Conservation (phyloP, 805 yeast species). For the Wickerhamiella bombiphila region DNA sequence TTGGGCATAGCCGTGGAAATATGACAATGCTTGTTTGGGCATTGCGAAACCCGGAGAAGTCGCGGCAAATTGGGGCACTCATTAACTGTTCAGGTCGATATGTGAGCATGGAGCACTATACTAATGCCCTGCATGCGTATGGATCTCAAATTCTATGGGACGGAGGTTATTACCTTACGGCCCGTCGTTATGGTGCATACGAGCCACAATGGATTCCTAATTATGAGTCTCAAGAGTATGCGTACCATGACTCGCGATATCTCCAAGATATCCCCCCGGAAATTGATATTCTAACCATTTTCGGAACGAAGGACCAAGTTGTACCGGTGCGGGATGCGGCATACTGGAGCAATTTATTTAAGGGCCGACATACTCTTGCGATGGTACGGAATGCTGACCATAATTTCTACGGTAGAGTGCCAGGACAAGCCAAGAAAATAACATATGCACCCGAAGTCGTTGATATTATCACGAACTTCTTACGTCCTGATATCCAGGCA, state of each 20-base stretch:
- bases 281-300: slow-evolving; percentile 47
- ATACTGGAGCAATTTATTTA: slow-evolving; percentile 41
- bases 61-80: slow-evolving; percentile 38
- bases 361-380: slow-evolving; percentile 41
- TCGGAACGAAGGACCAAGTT: slow-evolving; percentile 53
- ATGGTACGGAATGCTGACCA: slow-evolving; percentile 65
- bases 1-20: slow-evolving; percentile 72
- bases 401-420: slow-evolving; percentile 46
- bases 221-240: slow-evolving; percentile 27
- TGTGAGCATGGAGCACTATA: slow-evolving; percentile 9
- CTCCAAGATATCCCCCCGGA: slow-evolving; percentile 18
- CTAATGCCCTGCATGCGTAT: slow-evolving; percentile 4
- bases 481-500: slow-evolving; percentile 32
- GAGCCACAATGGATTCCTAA: slow-evolving; percentile 31
- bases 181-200: slow-evolving; percentile 39
- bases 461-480: slow-evolving; percentile 34
- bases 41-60: slow-evolving; percentile 21
- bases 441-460: slow-evolving; percentile 47
- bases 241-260: slow-evolving; percentile 13
- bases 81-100: slow-evolving; percentile 65
- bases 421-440: slow-evolving; percentile 22
- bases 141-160: slow-evolving; percentile 14
- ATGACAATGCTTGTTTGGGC: slow-evolving; percentile 67
- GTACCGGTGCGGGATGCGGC: slow-evolving; percentile 54
- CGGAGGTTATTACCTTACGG: slow-evolving; percentile 26